phyloP scores from a whole-genome alignment of 768 basidiomycete species.

The Udeniomyces megalosporus region DNA sequence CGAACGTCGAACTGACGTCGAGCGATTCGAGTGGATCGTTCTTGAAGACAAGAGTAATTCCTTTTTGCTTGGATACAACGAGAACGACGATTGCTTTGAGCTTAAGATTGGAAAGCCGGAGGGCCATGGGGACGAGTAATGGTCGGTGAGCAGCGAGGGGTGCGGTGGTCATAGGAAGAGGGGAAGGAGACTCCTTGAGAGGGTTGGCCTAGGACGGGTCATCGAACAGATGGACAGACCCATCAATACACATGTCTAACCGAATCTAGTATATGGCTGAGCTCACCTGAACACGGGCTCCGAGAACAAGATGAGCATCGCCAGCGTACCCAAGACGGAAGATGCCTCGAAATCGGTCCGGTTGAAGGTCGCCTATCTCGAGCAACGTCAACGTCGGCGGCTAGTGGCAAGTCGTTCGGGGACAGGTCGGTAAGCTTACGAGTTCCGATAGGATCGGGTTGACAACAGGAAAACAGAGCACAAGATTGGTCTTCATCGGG shows the following conservation, averaged over 20 bases:
- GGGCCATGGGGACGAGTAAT: conserved; percentile 92
- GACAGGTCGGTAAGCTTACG: too few relatives aligned
- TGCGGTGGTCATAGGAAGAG: conserved; percentile 25
- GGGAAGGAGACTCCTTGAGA: conserved; percentile 41
- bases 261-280: too few relatives aligned
- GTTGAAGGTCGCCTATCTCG: conserved; percentile 90
- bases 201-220: conserved; percentile 61
- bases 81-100: conserved; percentile 92
- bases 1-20: conserved; percentile 93
- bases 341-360: conserved; percentile 90
- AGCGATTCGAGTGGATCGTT: conserved; percentile 96
- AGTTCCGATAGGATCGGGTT: too few relatives aligned
- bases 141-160: conserved; percentile 78
- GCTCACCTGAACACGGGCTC: conserved; percentile 81
- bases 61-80: conserved; percentile 92
- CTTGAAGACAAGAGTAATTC: conserved; percentile 98
- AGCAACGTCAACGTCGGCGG: conserved; percentile 94
- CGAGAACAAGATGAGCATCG: conserved; percentile 69
- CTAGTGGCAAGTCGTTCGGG: too few relatives aligned
- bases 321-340: conserved; percentile 89
- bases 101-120: conserved; percentile 86
- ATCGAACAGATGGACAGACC: not conserved
- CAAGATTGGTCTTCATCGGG: conserved; percentile 2
- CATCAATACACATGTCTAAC: too few relatives aligned
- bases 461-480: not conserved